A percentile compares a stretch with the other conserved stretches of the same genome.
phyloP scores from a whole-genome alignment of 371 early-diverging fungal species.

The Lichtheimia ramosa region DNA sequence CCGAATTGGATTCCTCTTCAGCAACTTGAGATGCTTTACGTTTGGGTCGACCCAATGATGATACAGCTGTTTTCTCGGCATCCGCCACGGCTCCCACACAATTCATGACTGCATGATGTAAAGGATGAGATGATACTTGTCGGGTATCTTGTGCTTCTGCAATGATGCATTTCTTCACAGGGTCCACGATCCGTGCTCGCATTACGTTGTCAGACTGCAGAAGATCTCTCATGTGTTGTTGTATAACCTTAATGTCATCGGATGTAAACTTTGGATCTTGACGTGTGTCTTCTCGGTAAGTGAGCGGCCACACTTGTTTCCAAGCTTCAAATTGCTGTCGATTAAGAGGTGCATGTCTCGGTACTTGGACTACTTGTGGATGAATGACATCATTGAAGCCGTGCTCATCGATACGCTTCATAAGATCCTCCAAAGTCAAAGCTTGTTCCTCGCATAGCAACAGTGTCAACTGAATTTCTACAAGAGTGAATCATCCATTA shows the following conservation, averaged over 20 bases:
- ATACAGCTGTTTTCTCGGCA: conserved; percentile 16
- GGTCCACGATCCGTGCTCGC: conserved; percentile 52
- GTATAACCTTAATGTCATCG: conserved; percentile 35
- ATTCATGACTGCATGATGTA: conserved; percentile 67
- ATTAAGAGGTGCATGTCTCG: conserved; percentile 53
- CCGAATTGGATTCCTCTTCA: conserved; percentile 10
- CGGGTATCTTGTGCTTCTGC: conserved; percentile 53
- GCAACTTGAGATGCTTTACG: conserved; percentile 21
- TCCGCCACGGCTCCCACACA: conserved; percentile 52
- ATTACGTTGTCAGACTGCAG: conserved; percentile 13
- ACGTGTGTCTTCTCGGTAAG: conserved; percentile 59
- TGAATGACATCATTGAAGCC: conserved; percentile 10
- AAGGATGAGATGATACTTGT: conserved; percentile 39
- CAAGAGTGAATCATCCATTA: not conserved
- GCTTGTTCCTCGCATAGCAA: conserved; percentile 28
- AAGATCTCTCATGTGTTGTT: conserved; percentile 35
- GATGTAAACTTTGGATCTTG: conserved; percentile 49
- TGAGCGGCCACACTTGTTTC: conserved; percentile 60
- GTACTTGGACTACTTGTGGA: conserved; percentile 32
- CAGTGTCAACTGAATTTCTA: conserved; percentile 25
- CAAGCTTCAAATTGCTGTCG: conserved; percentile 59
- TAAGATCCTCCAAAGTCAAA: conserved; percentile 14
- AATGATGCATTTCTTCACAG: conserved; percentile 34
- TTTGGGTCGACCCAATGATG: conserved; percentile 20
- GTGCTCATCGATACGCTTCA: conserved; percentile 14